A percentile compares a stretch with the other conserved stretches of the same genome.
These are phyloP conservation scores for Venturia effusa DNA, from an alignment of 2,329 filamentous ascomycete genomes.

Conservation along the genomic window DNA sequence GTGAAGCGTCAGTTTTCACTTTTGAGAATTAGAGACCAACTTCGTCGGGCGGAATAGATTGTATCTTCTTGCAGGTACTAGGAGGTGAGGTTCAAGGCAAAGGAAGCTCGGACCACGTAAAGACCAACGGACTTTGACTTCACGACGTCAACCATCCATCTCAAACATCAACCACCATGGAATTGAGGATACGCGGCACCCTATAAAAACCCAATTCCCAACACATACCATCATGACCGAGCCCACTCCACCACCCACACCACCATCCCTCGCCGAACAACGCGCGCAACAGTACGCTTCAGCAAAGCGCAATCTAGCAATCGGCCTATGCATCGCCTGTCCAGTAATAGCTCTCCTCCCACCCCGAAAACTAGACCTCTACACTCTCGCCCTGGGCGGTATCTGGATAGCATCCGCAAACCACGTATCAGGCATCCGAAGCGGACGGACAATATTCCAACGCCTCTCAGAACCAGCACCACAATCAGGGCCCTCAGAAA, in stretches of 20 bases:
- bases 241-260: neutral
- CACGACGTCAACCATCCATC: neutral
- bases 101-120: neutral
- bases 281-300: neutral
- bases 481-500: conserved; percentile 25
- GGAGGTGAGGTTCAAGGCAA: too few species aligned
- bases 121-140: neutral
- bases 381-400: conserved; percentile 43
- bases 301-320: conserved; percentile 32
- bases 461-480: conserved; percentile 17
- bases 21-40: too few species aligned
- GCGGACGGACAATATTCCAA: conserved; percentile 26
- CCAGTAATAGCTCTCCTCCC: conserved; percentile 46
- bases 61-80: too few species aligned
- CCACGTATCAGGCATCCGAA: conserved; percentile 34
- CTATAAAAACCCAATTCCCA: neutral
- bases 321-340: conserved; percentile 40
- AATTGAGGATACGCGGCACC: neutral
- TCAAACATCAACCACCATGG: neutral
- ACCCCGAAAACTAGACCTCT: conserved; percentile 51
- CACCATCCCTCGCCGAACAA: neutral
- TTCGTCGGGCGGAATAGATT: too few species aligned
- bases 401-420: conserved; percentile 40
- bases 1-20: too few species aligned
- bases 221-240: neutral